Evolutionary conservation across 208 protist species (phyloP).

Genomic region (Leishmania gerbilli): DNA sequence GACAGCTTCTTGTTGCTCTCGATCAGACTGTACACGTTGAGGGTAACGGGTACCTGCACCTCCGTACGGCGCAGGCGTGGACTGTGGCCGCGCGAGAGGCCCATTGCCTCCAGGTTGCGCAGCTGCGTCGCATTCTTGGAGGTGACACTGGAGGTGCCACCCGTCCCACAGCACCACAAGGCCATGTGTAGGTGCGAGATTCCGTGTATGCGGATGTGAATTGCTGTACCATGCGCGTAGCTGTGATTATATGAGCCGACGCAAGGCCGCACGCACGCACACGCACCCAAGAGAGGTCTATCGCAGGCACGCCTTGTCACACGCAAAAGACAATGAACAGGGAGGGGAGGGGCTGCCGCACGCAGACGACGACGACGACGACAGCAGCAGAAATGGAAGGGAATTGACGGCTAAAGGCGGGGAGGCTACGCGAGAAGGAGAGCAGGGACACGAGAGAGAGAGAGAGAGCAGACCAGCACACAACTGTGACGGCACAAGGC

Average conservation of each 20-base stretch:
- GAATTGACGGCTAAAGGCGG: too few relatives aligned
- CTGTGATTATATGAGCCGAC: background rate
- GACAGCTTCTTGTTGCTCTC: conserved; percentile 63
- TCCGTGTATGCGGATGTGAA: conserved; percentile 2
- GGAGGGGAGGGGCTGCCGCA: too few relatives aligned
- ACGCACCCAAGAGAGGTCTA: background rate
- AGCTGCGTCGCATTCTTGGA: conserved; percentile 34
- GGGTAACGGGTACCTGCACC: conserved; percentile 48
- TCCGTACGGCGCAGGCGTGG: conserved; percentile 41
- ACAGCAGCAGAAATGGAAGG: too few relatives aligned
- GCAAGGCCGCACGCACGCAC: background rate
- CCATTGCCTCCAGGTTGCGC: conserved; percentile 22
- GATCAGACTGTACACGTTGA: conserved; percentile 89
- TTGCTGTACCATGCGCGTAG: background rate
- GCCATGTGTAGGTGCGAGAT: conserved; percentile 23
- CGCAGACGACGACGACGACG: too few relatives aligned
- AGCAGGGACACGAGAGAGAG: too few relatives aligned
- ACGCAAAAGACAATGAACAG: too few relatives aligned
- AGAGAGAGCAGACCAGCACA: too few relatives aligned
- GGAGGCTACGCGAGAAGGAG: too few relatives aligned
- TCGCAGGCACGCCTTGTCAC: too few relatives aligned
- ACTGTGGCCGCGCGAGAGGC: conserved; percentile 43
- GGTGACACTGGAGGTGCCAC: conserved; percentile 7
- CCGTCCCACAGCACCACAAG: conserved; percentile 61
- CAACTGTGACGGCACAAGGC: too few relatives aligned